Conservation (phyloP, 139 green algal genomes). For the Marvania coccoides region DNA sequence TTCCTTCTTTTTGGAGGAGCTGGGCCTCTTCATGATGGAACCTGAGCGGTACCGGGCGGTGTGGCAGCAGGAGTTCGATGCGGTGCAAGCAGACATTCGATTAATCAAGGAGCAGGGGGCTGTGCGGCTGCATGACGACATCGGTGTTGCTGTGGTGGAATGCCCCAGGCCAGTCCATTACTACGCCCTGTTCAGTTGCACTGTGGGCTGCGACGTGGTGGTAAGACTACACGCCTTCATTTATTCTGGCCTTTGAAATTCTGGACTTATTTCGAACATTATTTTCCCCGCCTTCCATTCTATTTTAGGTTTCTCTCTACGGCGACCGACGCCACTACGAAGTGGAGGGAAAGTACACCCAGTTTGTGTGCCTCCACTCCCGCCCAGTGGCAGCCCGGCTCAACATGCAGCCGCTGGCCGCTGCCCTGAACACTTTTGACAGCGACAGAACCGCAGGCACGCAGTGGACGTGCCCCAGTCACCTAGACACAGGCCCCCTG, state of each 20-base stretch:
- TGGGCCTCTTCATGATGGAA: slow-evolving; percentile 35
- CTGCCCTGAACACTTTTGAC: slow-evolving; percentile 48
- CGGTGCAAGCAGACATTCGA: slow-evolving; percentile 4
- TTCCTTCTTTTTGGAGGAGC: slow-evolving; percentile 38
- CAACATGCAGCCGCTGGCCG: slow-evolving; percentile 45
- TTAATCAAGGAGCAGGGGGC: not conserved
- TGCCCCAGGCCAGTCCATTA: slow-evolving; percentile 53
- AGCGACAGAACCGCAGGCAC: not conserved
- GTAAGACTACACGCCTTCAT: slow-evolving; percentile 16
- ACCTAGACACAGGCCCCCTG: slow-evolving; percentile 44
- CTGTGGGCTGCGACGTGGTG: slow-evolving; percentile 48
- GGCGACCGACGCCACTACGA: slow-evolving; percentile 31
- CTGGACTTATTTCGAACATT: too few relatives aligned
- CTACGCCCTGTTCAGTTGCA: slow-evolving; percentile 49
- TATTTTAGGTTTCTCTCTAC: too few relatives aligned
- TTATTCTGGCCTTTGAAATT: too few relatives aligned
- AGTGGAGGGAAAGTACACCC: slow-evolving; percentile 62
- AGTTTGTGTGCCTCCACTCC: slow-evolving; percentile 43
- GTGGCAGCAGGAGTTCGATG: slow-evolving; percentile 57
- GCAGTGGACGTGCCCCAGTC: slow-evolving; percentile 7
- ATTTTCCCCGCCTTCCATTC: too few relatives aligned
- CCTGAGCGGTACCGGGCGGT: slow-evolving; percentile 35
- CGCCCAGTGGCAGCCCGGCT: slow-evolving; percentile 46
- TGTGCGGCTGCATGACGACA: not conserved
- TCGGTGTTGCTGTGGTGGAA: slow-evolving; percentile 43